Evolutionary conservation across 176 grass and related monocot species (phyloP).

Genomic region (Metroxylon sagu): DNA sequence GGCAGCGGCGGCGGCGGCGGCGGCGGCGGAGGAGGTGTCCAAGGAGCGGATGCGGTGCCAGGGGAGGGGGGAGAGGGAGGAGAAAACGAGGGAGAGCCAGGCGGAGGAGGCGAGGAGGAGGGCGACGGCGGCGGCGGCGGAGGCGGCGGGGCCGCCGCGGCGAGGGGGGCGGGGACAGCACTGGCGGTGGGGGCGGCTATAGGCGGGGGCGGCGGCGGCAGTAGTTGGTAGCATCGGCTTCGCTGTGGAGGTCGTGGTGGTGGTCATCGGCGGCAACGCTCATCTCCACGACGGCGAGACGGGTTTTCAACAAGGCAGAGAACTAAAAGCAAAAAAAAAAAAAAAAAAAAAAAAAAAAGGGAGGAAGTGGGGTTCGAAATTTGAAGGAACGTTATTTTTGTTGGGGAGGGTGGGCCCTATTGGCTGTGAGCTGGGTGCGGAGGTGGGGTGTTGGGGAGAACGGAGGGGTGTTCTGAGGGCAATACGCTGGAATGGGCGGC

Average conservation of each 20-base stretch:
- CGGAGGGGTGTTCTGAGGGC: too few relatives aligned
- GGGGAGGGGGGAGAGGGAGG: slow-evolving; percentile 27
- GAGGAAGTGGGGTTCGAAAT: too few relatives aligned
- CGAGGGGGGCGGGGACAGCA: slow-evolving; percentile 31
- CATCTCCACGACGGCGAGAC: too few relatives aligned
- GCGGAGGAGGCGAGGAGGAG: slow-evolving; percentile 31
- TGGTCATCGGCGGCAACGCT: too few relatives aligned
- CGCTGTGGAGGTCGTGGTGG: slow-evolving; percentile 11
- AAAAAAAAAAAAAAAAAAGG: too few relatives aligned
- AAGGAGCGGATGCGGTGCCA: slow-evolving; percentile 20
- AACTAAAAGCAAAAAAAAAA: too few relatives aligned
- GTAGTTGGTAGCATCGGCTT: slow-evolving; percentile 8
- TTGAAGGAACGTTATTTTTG: too few relatives aligned
- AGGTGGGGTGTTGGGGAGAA: too few relatives aligned
- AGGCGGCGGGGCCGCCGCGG: neutral
- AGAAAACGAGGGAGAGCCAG: slow-evolving; percentile 36
- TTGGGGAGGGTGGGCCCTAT: too few relatives aligned
- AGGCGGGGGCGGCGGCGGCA: slow-evolving; percentile 6
- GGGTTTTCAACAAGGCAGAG: too few relatives aligned
- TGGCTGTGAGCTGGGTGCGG: too few relatives aligned
- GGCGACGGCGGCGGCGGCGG: slow-evolving; percentile 6
- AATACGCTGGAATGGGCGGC: too few relatives aligned
- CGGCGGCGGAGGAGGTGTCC: slow-evolving; percentile 25
- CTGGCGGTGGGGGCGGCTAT: slow-evolving; percentile 21
- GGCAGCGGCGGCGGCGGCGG: slow-evolving; percentile 31